Percentiles rank a stretch among this genome's conserved stretches.
phyloP scores from a whole-genome alignment of 139 green algal genomes.

The Volvox reticuliferus region DNA sequence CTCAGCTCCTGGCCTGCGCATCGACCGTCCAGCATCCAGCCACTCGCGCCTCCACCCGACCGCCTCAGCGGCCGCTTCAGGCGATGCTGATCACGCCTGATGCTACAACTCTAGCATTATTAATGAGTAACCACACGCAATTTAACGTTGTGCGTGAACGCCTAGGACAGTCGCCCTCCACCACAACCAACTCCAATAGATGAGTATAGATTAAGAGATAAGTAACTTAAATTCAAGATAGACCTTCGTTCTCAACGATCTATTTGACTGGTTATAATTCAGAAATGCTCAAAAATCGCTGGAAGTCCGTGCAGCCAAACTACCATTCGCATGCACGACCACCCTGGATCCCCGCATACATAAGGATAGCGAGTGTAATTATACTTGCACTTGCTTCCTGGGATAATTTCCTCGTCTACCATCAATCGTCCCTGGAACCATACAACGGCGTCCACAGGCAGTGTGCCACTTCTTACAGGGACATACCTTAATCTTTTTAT shows the following conservation, averaged over 20 bases:
- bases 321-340: background rate
- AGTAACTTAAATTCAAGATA: background rate
- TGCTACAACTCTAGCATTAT: background rate
- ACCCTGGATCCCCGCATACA: background rate
- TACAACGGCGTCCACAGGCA: no score
- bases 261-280: background rate
- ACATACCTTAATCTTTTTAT: no score
- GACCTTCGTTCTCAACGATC: background rate
- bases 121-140: background rate
- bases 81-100: background rate
- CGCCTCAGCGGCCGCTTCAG: conserved; percentile 1
- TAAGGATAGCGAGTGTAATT: background rate
- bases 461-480: no score
- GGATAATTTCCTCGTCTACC: no score
- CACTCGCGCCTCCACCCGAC: conserved; percentile 32
- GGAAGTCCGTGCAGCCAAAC: background rate
- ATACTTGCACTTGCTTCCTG: no score
- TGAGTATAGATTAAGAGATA: background rate
- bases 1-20: conserved; percentile 24
- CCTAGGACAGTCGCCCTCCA: background rate
- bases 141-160: background rate
- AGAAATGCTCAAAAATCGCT: background rate
- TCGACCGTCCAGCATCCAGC: conserved; percentile 30
- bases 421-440: no score
- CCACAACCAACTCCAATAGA: conserved; percentile 21